Conservation (phyloP, 1,139 yeast species). For the Groenewaldozyma auringiensis region DNA sequence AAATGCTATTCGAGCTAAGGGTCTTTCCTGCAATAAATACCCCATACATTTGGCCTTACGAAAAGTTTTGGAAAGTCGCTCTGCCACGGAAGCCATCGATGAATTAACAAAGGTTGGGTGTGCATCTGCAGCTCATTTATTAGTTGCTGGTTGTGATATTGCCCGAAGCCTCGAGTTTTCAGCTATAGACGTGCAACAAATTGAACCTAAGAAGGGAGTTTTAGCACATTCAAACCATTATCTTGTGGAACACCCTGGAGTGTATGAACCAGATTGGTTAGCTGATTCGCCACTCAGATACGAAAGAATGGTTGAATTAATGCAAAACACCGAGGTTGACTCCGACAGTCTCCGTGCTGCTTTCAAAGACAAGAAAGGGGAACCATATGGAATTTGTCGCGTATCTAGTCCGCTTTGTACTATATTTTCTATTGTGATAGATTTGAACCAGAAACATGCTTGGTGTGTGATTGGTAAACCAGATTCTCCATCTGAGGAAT, state of each 20-base stretch:
- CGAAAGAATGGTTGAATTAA: slow-evolving; percentile 14
- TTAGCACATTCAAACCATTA: slow-evolving; percentile 23
- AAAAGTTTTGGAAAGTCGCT: slow-evolving; percentile 23
- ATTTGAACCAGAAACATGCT: no score
- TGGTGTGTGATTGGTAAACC: no score
- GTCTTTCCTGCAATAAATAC: slow-evolving; percentile 23
- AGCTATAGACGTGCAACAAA: slow-evolving; percentile 12
- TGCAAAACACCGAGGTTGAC: slow-evolving; percentile 8
- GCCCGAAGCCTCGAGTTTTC: slow-evolving; percentile 20
- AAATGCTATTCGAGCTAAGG: slow-evolving; percentile 30
- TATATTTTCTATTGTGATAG: neutral
- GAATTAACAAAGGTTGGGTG: slow-evolving; percentile 19
- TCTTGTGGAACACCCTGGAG: slow-evolving; percentile 15
- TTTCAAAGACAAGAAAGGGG: no score
- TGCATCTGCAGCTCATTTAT: slow-evolving; percentile 19
- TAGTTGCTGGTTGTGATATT: slow-evolving; percentile 15
- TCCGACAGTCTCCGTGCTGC: neutral
- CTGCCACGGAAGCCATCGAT: slow-evolving; percentile 25
- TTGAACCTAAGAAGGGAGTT: no score
- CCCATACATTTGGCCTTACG: slow-evolving; percentile 33
- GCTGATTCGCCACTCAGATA: slow-evolving; percentile 16
- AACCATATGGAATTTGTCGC: no score
- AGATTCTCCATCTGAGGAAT: no score
- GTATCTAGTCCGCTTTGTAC: neutral
- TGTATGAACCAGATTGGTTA: slow-evolving; percentile 12